Conservation (phyloP, 177 flowering plant genomes). For the Tripterygium wilfordii region DNA sequence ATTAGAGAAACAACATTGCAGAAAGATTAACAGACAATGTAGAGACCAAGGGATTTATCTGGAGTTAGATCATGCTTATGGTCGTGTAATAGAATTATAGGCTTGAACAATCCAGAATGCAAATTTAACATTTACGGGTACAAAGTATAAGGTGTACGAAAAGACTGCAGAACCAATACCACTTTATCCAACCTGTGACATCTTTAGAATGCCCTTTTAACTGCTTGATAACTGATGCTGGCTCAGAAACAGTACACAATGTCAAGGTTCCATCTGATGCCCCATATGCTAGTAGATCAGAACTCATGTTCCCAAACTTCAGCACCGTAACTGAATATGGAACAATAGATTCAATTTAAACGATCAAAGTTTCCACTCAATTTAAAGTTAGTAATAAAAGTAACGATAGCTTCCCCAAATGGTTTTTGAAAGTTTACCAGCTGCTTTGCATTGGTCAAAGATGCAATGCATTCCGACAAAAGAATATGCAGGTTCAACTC, state of each 20-base stretch:
- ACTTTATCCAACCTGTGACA: constrained; percentile 89
- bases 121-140: no score
- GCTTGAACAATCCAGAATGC: no score
- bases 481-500: constrained; percentile 85
- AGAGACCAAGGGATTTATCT: no score
- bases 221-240: constrained; percentile 66
- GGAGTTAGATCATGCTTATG: no score
- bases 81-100: no score
- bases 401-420: no score
- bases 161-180: constrained; percentile 36
- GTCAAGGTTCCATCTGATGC: constrained; percentile 97
- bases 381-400: no score
- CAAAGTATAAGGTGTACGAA: constrained; percentile 1
- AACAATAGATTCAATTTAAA: no score
- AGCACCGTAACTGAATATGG: constrained; percentile 79
- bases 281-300: constrained; percentile 96
- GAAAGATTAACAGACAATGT: no score
- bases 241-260: constrained; percentile 76
- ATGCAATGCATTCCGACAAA: constrained; percentile 99
- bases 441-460: constrained; percentile 89
- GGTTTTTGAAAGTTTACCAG: constrained; percentile 51
- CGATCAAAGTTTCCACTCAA: no score
- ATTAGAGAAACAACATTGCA: no score
- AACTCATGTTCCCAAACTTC: constrained; percentile 96
- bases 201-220: constrained; percentile 89